Evolutionary conservation across 345 rosid species (phyloP), one percentile per base, ranked within the genome.

Genomic region (Microthlaspi erraticum): DNA sequence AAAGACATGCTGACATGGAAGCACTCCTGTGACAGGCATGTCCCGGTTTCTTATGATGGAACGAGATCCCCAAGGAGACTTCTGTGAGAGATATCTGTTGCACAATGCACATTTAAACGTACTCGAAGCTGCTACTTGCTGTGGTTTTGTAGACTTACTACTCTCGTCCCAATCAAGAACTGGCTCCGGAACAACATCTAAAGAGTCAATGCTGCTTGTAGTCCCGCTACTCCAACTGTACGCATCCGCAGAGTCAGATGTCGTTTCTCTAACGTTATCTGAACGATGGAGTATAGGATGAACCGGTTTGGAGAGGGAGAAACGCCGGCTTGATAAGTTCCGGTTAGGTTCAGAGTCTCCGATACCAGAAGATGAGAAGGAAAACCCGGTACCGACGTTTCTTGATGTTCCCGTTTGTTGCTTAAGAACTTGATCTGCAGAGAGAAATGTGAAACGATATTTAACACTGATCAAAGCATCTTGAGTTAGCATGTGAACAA

Each of bases 51-150:
- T 80, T 68, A 92, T 42, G 32, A 93, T 83, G 38, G 96, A 84
- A 63, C 86, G 75, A 9, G 90, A 83, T 46, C 97, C 83, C 98
- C 98, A 93, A 8, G 96, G 96, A 16, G 97, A 93, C 58, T 85
- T 90, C 73, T 88, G 96, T 33, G 76, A 81, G 56, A 90, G 66
- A 60, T 78, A 64, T 58, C 85, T 88, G 63, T 77, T 78, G 64
- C 98, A 93, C 65, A 93, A 77, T 18, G 90, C 93, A 50, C 98
- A 93, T 57, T 76, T 85, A 52, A 73, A 69, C 51, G 81, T 77
- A 64, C 83, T 84, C 86, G 59, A 81, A 82, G 75, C 91, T 80
- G 75, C 95, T 85, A 76, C 95, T 85, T 3, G 87, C 81, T 53
- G 85, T 77, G 63, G 77, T 79, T 76, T 85, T 78, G 80, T 77